Percentiles rank a stretch among this genome's conserved stretches.
Conservation (phyloP, 176 grass and related monocot species). For the Hyparrhenia diplandra region DNA sequence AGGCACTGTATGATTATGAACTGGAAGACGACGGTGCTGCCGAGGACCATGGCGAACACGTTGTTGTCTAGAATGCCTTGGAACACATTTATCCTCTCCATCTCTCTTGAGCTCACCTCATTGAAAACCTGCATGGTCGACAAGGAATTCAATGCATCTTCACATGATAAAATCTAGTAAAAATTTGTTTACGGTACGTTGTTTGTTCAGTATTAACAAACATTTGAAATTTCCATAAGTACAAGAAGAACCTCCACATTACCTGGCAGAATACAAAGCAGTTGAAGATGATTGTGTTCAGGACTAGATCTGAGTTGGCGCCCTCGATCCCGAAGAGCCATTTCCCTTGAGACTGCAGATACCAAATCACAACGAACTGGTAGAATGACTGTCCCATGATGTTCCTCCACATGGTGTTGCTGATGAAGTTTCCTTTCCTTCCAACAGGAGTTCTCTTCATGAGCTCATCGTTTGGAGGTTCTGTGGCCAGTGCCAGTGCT, state of each 20-base stretch:
- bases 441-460: constrained; percentile 91
- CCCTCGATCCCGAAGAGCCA: constrained; percentile 61
- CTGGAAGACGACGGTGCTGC: constrained; percentile 77
- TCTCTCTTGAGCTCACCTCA: constrained; percentile 91
- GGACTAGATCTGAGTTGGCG: constrained; percentile 50
- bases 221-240: not conserved
- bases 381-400: constrained; percentile 86
- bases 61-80: constrained; percentile 82
- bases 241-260: not conserved
- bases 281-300: constrained; percentile 98
- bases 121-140: constrained; percentile 66
- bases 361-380: constrained; percentile 95
- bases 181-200: not conserved
- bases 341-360: constrained; percentile 86
- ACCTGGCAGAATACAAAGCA: constrained; percentile 99
- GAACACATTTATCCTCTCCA: constrained; percentile 97
- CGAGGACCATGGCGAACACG: constrained; percentile 69
- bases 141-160: not conserved
- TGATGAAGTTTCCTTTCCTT: constrained; percentile 97
- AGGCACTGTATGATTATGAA: constrained; percentile 84
- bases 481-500: constrained; percentile 88
- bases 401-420: constrained; percentile 95
- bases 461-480: constrained; percentile 81
- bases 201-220: not conserved
- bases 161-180: not conserved